These are phyloP conservation scores for Fraxinus platypoda DNA, from an alignment of 305 asterid genomes.

Conservation along the genomic window DNA sequence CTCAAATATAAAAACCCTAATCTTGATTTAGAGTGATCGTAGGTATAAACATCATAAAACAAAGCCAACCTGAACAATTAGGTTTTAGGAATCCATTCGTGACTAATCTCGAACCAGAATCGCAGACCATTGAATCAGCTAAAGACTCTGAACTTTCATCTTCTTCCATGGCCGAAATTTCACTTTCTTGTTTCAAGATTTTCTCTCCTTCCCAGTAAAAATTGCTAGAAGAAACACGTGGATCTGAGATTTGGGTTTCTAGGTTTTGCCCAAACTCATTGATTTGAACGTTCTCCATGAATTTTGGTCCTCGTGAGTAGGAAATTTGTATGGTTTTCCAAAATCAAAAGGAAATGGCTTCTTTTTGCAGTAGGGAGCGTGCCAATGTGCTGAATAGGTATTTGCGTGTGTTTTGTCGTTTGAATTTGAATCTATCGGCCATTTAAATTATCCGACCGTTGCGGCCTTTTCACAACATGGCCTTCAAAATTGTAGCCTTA, in stretches of 20 bases:
- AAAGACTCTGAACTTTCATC: constrained; percentile 46
- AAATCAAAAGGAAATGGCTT: neutral
- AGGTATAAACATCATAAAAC: neutral
- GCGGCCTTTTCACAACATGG: neutral
- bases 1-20: constrained; percentile 17
- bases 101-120: constrained; percentile 57
- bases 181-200: constrained; percentile 42
- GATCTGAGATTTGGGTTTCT: constrained; percentile 19
- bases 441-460: neutral
- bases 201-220: constrained; percentile 28
- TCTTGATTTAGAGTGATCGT: neutral
- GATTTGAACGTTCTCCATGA: constrained; percentile 35
- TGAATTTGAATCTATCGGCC: constrained; percentile 9
- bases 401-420: constrained; percentile 6
- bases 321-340: neutral
- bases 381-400: constrained; percentile 23
- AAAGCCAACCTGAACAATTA: constrained; percentile 51
- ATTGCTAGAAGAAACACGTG: constrained; percentile 22
- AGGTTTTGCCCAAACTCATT: neutral
- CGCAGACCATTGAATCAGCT: constrained; percentile 75
- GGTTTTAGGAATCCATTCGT: constrained; percentile 54
- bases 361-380: constrained; percentile 16
- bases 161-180: constrained; percentile 52
- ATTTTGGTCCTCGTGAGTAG: constrained; percentile 4
- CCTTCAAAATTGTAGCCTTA: no score